A percentile compares a stretch with the other conserved stretches of the same genome.
Evolutionary conservation across 2,329 filamentous ascomycete genomes (phyloP).

Genomic region (Aspergillus puulaauensis): DNA sequence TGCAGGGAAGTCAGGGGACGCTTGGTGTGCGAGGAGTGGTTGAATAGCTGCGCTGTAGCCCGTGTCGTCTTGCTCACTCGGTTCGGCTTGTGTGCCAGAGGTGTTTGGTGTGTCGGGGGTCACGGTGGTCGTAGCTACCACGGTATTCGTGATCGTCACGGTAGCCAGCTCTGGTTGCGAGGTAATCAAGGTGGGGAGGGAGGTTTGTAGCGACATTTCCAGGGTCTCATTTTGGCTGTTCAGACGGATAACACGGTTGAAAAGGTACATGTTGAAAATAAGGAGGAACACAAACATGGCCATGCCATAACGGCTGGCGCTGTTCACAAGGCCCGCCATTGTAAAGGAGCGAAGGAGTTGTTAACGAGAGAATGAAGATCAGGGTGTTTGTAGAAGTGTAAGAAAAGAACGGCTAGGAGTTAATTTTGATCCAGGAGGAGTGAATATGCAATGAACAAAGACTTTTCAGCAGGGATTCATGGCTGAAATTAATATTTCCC

Average conservation of each 20-base stretch:
- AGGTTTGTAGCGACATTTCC: slow-evolving; percentile 6
- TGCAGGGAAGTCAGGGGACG: slow-evolving; percentile 5
- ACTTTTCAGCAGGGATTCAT: not conserved
- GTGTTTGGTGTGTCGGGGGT: not conserved
- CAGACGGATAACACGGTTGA: slow-evolving; percentile 11
- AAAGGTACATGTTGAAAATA: slow-evolving; percentile 15
- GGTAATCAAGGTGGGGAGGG: slow-evolving; percentile 1
- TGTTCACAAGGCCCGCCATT: slow-evolving; percentile 2
- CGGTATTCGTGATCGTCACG: slow-evolving; percentile 4
- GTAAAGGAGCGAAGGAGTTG: not conserved
- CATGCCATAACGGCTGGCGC: slow-evolving; percentile 8
- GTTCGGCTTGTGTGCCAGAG: not conserved
- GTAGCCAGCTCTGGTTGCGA: slow-evolving; percentile 5
- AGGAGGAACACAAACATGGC: slow-evolving; percentile 10
- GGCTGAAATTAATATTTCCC: slow-evolving; percentile 3
- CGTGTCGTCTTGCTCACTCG: not conserved
- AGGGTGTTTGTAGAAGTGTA: not conserved
- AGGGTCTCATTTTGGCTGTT: slow-evolving; percentile 5
- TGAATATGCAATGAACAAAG: slow-evolving; percentile 1
- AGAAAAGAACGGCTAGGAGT: not conserved
- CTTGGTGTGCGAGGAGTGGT: not conserved
- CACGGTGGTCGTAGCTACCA: slow-evolving; percentile 2
- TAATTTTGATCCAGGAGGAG: not conserved
- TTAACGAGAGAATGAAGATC: not conserved
- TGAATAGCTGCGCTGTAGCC: not conserved